phyloP scores from a whole-genome alignment of 1,139 yeast genomes.

The Magnusiomyces magnusii region DNA sequence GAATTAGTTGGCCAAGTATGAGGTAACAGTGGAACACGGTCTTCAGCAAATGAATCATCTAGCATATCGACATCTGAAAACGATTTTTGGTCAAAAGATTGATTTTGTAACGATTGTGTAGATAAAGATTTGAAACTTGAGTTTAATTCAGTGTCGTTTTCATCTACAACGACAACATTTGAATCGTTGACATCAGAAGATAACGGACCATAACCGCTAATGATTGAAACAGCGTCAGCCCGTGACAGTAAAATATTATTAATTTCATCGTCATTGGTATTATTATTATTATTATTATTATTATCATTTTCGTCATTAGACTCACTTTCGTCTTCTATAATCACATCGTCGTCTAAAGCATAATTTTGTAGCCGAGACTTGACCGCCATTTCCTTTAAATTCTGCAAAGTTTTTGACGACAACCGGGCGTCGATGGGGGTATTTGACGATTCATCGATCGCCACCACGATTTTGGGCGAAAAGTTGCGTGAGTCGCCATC shows the following conservation, averaged over 20 bases:
- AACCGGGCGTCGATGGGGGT: constrained; percentile 19
- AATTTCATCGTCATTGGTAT: neutral
- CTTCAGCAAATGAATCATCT: neutral
- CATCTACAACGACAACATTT: neutral
- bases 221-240: neutral
- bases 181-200: neutral
- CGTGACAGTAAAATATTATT: neutral
- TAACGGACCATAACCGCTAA: neutral
- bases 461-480: constrained; percentile 23
- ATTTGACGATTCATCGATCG: constrained; percentile 18
- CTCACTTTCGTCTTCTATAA: neutral
- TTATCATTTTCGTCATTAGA: neutral
- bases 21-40: neutral
- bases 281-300: neutral
- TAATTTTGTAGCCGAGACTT: constrained; percentile 2
- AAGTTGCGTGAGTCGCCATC: constrained; percentile 23
- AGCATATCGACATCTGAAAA: neutral
- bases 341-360: neutral
- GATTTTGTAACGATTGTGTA: neutral
- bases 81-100: neutral
- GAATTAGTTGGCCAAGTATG: too few relatives aligned
- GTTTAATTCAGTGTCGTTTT: neutral
- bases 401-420: constrained; percentile 16
- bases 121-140: neutral
- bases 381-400: constrained; percentile 15